Evolutionary conservation across 2,329 filamentous ascomycete genomes (phyloP).

Genomic region (Elsinoe batatas): DNA sequence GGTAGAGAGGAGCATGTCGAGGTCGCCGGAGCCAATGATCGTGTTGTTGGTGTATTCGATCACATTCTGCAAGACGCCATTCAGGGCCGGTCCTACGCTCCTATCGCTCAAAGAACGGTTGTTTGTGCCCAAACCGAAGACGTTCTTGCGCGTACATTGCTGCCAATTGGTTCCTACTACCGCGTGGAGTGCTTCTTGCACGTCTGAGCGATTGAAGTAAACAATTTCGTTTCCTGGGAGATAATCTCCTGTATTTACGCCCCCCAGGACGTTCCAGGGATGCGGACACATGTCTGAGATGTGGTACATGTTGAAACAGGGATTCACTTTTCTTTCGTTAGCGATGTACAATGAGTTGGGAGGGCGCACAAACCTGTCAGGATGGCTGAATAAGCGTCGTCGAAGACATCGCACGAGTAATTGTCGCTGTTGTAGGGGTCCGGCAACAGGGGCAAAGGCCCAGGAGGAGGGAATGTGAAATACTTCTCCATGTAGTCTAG

Average conservation of each 20-base stretch:
- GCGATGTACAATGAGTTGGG: too few relatives aligned
- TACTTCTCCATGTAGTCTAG: slow-evolving; percentile 27
- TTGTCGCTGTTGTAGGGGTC: slow-evolving; percentile 17
- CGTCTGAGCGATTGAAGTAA: slow-evolving; percentile 46
- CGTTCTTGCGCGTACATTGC: slow-evolving; percentile 30
- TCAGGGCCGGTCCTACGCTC: slow-evolving; percentile 28
- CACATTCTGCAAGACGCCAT: slow-evolving; percentile 36
- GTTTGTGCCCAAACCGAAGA: slow-evolving; percentile 19
- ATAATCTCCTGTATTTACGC: slow-evolving; percentile 17
- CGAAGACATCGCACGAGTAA: slow-evolving; percentile 32
- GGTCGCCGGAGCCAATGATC: slow-evolving; percentile 39
- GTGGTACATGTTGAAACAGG: slow-evolving; percentile 66
- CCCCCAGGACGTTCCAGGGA: slow-evolving; percentile 16
- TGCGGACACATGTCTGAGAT: slow-evolving; percentile 21
- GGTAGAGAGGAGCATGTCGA: slow-evolving; percentile 41
- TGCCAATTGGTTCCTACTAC: slow-evolving; percentile 24
- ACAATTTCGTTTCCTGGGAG: slow-evolving; percentile 12
- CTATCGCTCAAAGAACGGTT: slow-evolving; percentile 24
- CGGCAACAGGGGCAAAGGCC: slow-evolving; percentile 26
- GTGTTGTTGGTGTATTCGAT: slow-evolving; percentile 45
- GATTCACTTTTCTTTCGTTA: slow-evolving; percentile 41
- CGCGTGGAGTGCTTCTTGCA: slow-evolving; percentile 41
- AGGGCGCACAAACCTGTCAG: slow-evolving; percentile 22
- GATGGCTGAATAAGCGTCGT: slow-evolving; percentile 30
- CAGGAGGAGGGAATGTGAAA: slow-evolving; percentile 17